Conservation (phyloP, 805 yeast genomes). For the Danielozyma ontarioensis region DNA sequence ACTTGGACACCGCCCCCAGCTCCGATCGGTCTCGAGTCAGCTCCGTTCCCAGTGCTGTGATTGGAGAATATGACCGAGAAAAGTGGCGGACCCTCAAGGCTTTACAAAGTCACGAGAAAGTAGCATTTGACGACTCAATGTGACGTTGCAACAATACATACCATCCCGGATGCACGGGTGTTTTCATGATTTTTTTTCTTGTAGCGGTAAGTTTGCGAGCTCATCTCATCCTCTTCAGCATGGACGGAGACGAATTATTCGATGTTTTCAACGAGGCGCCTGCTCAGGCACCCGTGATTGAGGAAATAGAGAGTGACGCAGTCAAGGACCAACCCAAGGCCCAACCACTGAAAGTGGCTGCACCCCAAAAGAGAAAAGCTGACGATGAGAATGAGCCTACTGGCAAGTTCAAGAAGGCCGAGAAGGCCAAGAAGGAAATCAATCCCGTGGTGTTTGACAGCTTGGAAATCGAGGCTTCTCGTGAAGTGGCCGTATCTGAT, state of each 20-base stretch:
- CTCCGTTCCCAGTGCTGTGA: constrained; percentile 50
- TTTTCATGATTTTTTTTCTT: no score
- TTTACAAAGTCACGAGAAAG: constrained; percentile 13
- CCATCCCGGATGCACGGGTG: no score
- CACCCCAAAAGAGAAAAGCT: background rate
- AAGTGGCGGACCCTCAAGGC: constrained; percentile 55
- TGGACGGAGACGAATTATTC: constrained; percentile 52
- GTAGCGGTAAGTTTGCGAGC: no score
- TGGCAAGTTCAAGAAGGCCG: background rate
- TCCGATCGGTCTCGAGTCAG: constrained; percentile 37
- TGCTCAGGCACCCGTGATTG: constrained; percentile 21
- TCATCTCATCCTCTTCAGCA: constrained; percentile 5
- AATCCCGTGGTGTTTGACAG: constrained; percentile 81
- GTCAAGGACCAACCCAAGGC: background rate
- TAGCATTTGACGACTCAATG: no score
- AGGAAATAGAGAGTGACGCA: no score
- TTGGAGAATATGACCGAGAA: constrained; percentile 63
- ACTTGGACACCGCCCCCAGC: constrained; percentile 24
- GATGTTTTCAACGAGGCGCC: constrained; percentile 60
- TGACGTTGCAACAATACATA: no score
- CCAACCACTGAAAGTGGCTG: no score
- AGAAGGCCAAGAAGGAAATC: constrained; percentile 23
- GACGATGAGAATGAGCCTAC: background rate
- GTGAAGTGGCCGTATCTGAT: constrained; percentile 80
- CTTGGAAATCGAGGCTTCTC: constrained; percentile 81